Conservation (phyloP, 2,329 filamentous ascomycete species). For the Ceratocystis ficicola region DNA sequence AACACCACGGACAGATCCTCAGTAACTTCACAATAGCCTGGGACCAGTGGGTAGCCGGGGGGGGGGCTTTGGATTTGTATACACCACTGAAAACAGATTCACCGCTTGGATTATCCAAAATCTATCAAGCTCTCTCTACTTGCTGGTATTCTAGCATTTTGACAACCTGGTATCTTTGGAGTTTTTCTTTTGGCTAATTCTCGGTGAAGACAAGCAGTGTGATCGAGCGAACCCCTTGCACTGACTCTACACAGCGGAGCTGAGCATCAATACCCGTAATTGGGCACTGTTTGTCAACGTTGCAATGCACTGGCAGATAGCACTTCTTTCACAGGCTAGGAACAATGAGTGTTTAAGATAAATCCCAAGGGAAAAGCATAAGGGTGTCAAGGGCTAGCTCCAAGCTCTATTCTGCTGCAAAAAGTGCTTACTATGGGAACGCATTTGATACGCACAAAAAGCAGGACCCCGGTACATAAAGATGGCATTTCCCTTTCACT, state of each 20-base stretch:
- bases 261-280: neutral
- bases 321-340: neutral
- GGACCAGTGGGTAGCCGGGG: too few species aligned
- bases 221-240: too few species aligned
- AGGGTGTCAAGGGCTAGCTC: neutral
- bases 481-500: neutral
- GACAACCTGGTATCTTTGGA: too few species aligned
- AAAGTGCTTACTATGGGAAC: neutral
- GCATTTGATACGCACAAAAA: neutral
- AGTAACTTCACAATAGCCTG: too few species aligned
- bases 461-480: neutral
- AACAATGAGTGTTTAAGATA: neutral
- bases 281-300: neutral
- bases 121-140: too few species aligned
- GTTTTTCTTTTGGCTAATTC: neutral
- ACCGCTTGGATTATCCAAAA: neutral
- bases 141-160: too few species aligned
- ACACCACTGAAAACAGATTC: neutral
- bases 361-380: neutral
- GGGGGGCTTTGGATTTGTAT: neutral
- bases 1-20: neutral
- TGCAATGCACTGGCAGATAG: neutral
- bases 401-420: neutral
- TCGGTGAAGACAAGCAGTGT: neutral
- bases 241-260: too few species aligned